phyloP scores from a whole-genome alignment of 176 grass and related monocot genomes.

The Themeda triandra region DNA sequence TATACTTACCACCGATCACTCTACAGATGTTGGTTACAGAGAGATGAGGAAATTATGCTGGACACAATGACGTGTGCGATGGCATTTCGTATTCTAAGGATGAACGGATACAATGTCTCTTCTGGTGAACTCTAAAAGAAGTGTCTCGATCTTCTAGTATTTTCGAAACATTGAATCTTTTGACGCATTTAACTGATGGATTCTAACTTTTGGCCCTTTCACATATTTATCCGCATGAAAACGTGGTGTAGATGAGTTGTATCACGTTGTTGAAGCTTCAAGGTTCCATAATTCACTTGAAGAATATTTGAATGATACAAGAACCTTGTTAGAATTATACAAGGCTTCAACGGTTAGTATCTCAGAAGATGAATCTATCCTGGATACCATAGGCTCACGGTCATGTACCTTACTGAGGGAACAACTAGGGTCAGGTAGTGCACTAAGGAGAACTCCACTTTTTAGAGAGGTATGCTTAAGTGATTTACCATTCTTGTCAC shows the following conservation, averaged over 20 bases:
- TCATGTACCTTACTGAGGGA: slow-evolving; percentile 43
- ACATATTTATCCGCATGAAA: not conserved
- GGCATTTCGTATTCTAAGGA: not conserved
- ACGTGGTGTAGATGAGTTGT: slow-evolving; percentile 23
- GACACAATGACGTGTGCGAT: not conserved
- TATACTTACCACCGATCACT: not conserved
- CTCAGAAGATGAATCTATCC: slow-evolving; percentile 34
- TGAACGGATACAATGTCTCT: slow-evolving; percentile 19
- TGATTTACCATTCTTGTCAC: not conserved
- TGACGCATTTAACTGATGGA: not conserved
- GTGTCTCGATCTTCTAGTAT: not conserved
- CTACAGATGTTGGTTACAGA: not conserved
- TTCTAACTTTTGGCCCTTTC: not conserved
- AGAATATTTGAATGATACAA: slow-evolving; percentile 55
- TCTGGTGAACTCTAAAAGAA: too few species aligned
- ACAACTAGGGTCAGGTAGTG: slow-evolving; percentile 22
- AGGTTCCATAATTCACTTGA: slow-evolving; percentile 34
- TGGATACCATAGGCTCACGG: slow-evolving; percentile 59
- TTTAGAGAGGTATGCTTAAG: slow-evolving; percentile 27
- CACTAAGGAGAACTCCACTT: not conserved
- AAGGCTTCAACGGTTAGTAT: slow-evolving; percentile 65
- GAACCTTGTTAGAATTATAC: slow-evolving; percentile 57
- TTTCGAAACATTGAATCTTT: not conserved
- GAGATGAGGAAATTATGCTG: not conserved
- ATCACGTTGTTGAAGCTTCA: slow-evolving; percentile 29